These are phyloP conservation scores for Podila epicladia DNA, from an alignment of 192 early-diverging fungal genomes.

Conservation along the genomic window DNA sequence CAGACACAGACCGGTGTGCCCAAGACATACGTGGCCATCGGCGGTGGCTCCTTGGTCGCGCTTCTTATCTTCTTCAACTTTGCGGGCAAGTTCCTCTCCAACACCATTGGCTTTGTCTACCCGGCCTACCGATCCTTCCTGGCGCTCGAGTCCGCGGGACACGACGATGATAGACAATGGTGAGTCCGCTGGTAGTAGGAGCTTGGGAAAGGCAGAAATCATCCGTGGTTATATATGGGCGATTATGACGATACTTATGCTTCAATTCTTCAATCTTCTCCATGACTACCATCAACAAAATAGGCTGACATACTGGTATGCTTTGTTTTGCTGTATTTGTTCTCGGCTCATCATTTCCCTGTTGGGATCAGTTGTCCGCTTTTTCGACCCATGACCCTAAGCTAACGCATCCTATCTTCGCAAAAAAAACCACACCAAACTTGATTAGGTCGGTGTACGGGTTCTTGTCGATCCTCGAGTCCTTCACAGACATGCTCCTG, in stretches of 20 bases:
- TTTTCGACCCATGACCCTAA: neutral
- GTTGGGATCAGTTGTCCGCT: neutral
- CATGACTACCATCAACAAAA: neutral
- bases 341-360: neutral
- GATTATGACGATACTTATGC: neutral
- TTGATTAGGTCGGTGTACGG: constrained; percentile 78
- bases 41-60: constrained; percentile 63
- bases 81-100: constrained; percentile 77
- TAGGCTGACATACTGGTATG: constrained; percentile 82
- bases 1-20: constrained; percentile 80
- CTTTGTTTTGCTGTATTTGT: neutral
- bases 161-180: constrained; percentile 86
- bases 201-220: neutral
- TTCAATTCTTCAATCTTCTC: neutral
- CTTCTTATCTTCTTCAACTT: constrained; percentile 92
- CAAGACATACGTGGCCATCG: constrained; percentile 82
- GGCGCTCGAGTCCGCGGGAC: constrained; percentile 84
- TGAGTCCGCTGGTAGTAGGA: neutral
- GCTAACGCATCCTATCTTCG: neutral
- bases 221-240: neutral
- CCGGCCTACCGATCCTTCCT: constrained; percentile 90
- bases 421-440: neutral
- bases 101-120: constrained; percentile 88
- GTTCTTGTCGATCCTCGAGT: constrained; percentile 85
- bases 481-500: constrained; percentile 84